Evolutionary conservation across 2,329 filamentous ascomycete genomes (phyloP).

Genomic region (Xylaria sp.): DNA sequence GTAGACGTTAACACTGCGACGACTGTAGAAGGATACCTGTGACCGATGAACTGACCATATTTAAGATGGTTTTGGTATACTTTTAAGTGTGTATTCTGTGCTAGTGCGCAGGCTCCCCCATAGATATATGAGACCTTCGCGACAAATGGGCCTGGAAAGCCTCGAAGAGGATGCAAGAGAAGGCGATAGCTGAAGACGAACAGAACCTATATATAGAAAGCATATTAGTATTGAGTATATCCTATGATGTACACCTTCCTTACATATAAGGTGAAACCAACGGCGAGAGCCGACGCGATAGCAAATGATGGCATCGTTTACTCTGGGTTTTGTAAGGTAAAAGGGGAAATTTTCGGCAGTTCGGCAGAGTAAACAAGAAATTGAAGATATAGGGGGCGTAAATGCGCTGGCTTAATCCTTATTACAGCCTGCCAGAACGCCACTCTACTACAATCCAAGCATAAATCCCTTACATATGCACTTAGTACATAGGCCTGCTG

Average conservation of each 20-base stretch:
- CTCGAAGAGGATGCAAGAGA: slow-evolving; percentile 3
- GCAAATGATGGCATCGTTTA: not conserved
- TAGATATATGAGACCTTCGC: slow-evolving; percentile 1
- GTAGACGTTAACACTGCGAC: not conserved
- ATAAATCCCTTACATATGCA: no score
- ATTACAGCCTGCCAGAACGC: no score
- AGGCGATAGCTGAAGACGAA: slow-evolving; percentile 9
- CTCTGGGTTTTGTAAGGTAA: not conserved
- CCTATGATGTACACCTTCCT: not conserved
- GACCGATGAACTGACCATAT: slow-evolving; percentile 2
- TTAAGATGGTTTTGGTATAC: not conserved
- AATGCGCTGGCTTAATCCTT: not conserved
- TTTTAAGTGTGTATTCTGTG: slow-evolving; percentile 4
- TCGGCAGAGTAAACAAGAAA: not conserved
- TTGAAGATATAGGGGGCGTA: not conserved
- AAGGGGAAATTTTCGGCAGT: not conserved
- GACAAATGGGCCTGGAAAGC: not conserved
- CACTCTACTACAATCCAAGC: no score
- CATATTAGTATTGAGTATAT: not conserved
- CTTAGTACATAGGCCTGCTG: no score
- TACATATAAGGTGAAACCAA: slow-evolving; percentile 3
- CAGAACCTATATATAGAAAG: not conserved
- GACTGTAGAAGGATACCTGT: not conserved
- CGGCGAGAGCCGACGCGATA: not conserved
- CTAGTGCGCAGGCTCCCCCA: slow-evolving; percentile 1